Evolutionary conservation across 192 early-diverging fungal species (phyloP).

Genomic region (Gaertneriomyces sp.): DNA sequence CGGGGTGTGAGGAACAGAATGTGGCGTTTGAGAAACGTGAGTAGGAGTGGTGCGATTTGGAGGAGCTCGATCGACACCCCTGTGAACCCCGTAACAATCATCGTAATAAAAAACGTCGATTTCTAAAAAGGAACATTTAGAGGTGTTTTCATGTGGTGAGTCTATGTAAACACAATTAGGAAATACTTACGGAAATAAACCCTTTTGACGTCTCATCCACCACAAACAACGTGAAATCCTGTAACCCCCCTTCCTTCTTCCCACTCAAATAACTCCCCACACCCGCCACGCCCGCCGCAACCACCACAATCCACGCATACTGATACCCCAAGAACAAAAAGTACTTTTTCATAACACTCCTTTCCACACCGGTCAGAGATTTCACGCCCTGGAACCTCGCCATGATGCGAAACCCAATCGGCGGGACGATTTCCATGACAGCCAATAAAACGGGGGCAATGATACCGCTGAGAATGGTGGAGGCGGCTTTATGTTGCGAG

Average conservation of each 20-base stretch:
- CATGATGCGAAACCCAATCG: slow-evolving; percentile 32
- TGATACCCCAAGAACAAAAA: slow-evolving; percentile 44
- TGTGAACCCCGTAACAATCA: slow-evolving; percentile 31
- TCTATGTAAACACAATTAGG: neutral
- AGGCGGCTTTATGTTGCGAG: slow-evolving; percentile 1
- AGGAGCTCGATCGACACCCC: slow-evolving; percentile 41
- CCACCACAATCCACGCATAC: slow-evolving; percentile 18
- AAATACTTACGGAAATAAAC: neutral
- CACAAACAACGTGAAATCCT: neutral
- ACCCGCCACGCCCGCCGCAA: too few relatives aligned
- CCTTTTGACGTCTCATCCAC: neutral
- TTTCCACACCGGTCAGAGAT: slow-evolving; percentile 39
- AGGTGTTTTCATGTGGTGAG: neutral
- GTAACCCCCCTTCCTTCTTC: neutral
- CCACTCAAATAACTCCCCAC: too few relatives aligned
- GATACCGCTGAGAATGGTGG: slow-evolving; percentile 31
- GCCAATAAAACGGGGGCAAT: slow-evolving; percentile 34
- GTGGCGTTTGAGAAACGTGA: slow-evolving; percentile 34
- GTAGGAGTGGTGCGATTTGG: slow-evolving; percentile 40
- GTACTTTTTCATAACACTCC: slow-evolving; percentile 40
- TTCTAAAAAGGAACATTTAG: slow-evolving; percentile 7
- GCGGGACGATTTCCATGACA: slow-evolving; percentile 37
- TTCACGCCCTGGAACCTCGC: slow-evolving; percentile 35
- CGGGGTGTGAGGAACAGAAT: slow-evolving; percentile 42
- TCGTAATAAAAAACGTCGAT: slow-evolving; percentile 38